Evolutionary conservation across 352 stramenopile genomes (phyloP), one percentile per base, ranked within the genome.

Genomic region (Phytophthora fragariae): DNA sequence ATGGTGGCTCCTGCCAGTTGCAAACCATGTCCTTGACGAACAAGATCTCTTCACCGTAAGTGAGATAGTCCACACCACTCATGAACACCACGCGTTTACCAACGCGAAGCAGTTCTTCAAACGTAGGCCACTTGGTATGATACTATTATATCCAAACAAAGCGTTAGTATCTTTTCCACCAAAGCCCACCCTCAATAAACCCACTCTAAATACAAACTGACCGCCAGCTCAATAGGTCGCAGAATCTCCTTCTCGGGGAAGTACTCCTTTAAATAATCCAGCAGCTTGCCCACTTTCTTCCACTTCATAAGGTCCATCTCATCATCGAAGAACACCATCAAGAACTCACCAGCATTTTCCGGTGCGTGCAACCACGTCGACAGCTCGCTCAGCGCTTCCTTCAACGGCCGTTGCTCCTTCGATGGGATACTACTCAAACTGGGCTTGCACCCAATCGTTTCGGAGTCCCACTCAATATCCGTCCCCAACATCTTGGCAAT

Each of bases 311-410:
- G 63, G 55, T 91, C 82, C 9, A 64, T 75, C 47, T 96, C 87
- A 57, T 94, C 88, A 72, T 96, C 89, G 27, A 96, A 96, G 74
- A 94, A 96, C 24, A 96, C 75, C 66, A 96, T 81, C 47, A 96
- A 78, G 47, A 96, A 96, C 61, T 93, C 86, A 11, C 58, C 68
- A 8, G 78, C 76, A 14, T 90, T 72, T 41, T 93, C 84, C 2
- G 86, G 80, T 17, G 65, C 67, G 57, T 85, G 76, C 62, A 96
- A 57, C 90, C 90, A 95, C 29, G 72, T 69, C 3, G 81, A 76
- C 29, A 96, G 47, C 47, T 94, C 90, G 7, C 70, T 67, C 7
- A 96, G 61, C 14, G 85, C 81, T 24, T 89, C 79, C 35, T 75
- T 81, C 49, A 90, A 70, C 19, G 72, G 65, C 2, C 85, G 80